These are phyloP conservation scores for Ceratocystis destructans DNA, from an alignment of 2,329 filamentous ascomycete species.

Conservation along the genomic window DNA sequence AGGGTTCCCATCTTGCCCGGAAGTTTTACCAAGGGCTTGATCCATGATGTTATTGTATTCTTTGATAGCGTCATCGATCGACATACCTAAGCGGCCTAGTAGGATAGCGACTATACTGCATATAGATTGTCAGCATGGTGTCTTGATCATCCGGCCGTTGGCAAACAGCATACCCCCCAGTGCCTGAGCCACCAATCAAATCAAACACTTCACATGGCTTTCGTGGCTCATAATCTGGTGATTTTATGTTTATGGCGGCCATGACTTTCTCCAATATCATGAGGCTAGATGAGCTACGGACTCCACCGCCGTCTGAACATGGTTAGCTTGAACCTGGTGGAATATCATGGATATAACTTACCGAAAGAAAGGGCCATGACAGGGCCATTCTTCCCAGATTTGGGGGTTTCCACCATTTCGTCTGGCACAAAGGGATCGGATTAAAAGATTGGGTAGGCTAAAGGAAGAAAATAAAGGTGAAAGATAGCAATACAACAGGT, in stretches of 20 bases:
- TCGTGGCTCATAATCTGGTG: constrained; percentile 8
- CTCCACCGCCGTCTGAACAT: constrained; percentile 22
- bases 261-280: constrained; percentile 20
- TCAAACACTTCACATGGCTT: constrained; percentile 24
- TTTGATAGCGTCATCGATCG: background rate
- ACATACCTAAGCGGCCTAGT: background rate
- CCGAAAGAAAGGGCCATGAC: no score
- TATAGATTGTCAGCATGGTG: background rate
- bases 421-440: no score
- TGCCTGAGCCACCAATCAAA: constrained; percentile 25
- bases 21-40: background rate
- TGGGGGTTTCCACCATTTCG: no score
- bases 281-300: constrained; percentile 24
- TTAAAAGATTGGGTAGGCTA: no score
- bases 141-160: background rate
- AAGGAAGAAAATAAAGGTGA: no score
- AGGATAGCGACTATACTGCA: background rate
- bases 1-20: no score
- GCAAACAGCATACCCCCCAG: constrained; percentile 22
- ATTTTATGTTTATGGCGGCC: no score
- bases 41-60: background rate
- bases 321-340: no score
- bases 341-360: no score
- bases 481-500: no score
- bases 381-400: no score